phyloP scores from a whole-genome alignment of 2,329 filamentous ascomycete species.

The Cordyceps tenuipes region DNA sequence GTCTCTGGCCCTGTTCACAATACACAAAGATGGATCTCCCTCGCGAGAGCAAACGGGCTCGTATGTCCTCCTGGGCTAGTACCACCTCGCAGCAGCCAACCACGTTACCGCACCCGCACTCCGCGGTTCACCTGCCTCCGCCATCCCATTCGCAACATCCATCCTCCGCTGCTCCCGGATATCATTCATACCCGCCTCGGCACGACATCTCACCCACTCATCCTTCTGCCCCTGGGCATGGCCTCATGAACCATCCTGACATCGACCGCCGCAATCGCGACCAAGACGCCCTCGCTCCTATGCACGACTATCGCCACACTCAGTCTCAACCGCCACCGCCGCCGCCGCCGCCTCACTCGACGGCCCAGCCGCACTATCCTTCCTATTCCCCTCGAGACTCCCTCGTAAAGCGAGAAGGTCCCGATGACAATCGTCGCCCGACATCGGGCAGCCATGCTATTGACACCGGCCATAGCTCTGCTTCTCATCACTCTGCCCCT shows the following conservation, averaged over 20 bases:
- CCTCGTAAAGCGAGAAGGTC: conserved; percentile 48
- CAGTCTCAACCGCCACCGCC: conserved; percentile 16
- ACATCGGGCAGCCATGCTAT: conserved; percentile 42
- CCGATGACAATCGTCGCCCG: conserved; percentile 43
- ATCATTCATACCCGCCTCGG: conserved; percentile 24
- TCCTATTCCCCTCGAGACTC: conserved; percentile 41
- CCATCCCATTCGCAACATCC: conserved; percentile 33
- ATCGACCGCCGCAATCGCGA: conserved; percentile 49
- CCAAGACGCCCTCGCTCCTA: conserved; percentile 44
- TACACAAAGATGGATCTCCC: conserved; percentile 43
- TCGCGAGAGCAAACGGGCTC: conserved; percentile 45
- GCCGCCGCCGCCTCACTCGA: conserved; percentile 31
- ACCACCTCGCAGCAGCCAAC: conserved; percentile 25
- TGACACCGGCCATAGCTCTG: conserved; percentile 24
- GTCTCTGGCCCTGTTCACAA: conserved; percentile 11
- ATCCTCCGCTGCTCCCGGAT: background rate
- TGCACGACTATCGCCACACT: conserved; percentile 40
- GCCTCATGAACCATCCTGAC: conserved; percentile 31
- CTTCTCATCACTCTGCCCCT: conserved; percentile 23
- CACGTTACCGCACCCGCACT: conserved; percentile 14
- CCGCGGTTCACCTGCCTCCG: conserved; percentile 23
- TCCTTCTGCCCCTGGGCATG: conserved; percentile 19
- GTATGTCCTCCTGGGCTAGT: conserved; percentile 34
- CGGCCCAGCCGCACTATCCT: conserved; percentile 36
- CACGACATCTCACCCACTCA: conserved; percentile 14